Evolutionary conservation across 2,329 filamentous ascomycete genomes (phyloP).

Genomic region (Bisporella sp.): DNA sequence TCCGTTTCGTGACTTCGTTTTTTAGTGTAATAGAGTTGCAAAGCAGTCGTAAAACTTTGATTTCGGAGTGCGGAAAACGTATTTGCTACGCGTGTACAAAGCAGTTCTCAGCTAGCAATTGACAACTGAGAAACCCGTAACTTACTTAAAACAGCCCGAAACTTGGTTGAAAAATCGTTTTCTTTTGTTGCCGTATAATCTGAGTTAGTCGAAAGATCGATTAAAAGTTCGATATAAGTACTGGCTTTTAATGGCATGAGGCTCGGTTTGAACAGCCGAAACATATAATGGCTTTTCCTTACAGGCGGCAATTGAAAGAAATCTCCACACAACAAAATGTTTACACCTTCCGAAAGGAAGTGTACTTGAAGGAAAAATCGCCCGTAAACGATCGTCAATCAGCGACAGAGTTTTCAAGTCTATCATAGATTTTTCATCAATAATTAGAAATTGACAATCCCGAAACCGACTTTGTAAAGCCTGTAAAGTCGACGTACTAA

Average conservation of each 20-base stretch:
- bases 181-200: constrained; percentile 7
- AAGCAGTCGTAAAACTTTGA: constrained; percentile 2
- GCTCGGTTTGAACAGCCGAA: not conserved
- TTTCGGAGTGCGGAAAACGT: not conserved
- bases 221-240: constrained; percentile 1
- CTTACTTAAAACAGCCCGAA: constrained; percentile 1
- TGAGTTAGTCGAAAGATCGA: not conserved
- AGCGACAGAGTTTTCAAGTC: not conserved
- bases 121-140: constrained; percentile 1
- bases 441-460: not conserved
- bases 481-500: not conserved
- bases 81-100: constrained; percentile 5
- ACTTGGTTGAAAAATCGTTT: constrained; percentile 3
- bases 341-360: constrained; percentile 5
- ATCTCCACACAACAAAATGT: constrained; percentile 6
- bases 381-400: not conserved
- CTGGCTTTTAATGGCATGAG: constrained; percentile 2
- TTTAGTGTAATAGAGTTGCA: constrained; percentile 5
- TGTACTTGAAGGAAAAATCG: constrained; percentile 6
- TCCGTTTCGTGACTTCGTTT: not conserved
- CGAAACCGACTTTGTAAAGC: not conserved
- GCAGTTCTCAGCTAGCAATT: constrained; percentile 1
- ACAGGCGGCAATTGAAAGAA: constrained; percentile 11
- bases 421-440: not conserved
- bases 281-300: not conserved